Percentiles rank a stretch among this genome's conserved stretches.
Evolutionary conservation across 148 eudicot genomes (phyloP).

Genomic region (Diospyros lotus): DNA sequence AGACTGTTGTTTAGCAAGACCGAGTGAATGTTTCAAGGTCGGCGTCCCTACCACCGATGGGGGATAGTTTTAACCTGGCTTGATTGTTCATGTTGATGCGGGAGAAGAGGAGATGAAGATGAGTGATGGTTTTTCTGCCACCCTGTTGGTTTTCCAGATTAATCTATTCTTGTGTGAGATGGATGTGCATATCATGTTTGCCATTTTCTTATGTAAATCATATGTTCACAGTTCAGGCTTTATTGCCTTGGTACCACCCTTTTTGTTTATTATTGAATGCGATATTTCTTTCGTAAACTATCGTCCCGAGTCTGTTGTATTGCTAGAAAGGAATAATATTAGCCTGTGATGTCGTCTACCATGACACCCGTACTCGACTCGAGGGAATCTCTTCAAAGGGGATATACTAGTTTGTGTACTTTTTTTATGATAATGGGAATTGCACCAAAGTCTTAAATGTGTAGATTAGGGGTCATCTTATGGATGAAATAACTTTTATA

Average conservation of each 20-base stretch:
- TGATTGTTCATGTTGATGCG: not conserved
- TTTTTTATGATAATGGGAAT: too few species aligned
- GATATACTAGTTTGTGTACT: too few species aligned
- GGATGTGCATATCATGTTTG: constrained; percentile 26
- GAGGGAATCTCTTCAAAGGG: not conserved
- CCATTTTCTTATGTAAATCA: constrained; percentile 17
- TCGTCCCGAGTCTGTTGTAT: not conserved
- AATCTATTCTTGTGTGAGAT: constrained; percentile 17
- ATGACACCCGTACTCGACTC: not conserved
- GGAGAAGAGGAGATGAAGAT: not conserved
- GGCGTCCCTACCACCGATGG: not conserved
- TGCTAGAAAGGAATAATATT: not conserved
- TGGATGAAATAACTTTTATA: too few species aligned
- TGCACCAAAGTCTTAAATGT: too few species aligned
- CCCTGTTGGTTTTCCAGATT: not conserved
- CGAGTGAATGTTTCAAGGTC: constrained; percentile 24
- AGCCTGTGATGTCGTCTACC: constrained; percentile 2
- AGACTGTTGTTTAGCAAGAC: constrained; percentile 54
- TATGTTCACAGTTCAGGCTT: constrained; percentile 8
- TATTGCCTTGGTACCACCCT: not conserved
- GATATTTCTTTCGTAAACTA: too few species aligned
- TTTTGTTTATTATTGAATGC: not conserved
- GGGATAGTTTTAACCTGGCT: constrained; percentile 1
- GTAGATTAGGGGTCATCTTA: too few species aligned
- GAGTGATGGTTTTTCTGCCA: not conserved